Evolutionary conservation across 352 stramenopile genomes (phyloP).

Genomic region (Phytophthora constricta): DNA sequence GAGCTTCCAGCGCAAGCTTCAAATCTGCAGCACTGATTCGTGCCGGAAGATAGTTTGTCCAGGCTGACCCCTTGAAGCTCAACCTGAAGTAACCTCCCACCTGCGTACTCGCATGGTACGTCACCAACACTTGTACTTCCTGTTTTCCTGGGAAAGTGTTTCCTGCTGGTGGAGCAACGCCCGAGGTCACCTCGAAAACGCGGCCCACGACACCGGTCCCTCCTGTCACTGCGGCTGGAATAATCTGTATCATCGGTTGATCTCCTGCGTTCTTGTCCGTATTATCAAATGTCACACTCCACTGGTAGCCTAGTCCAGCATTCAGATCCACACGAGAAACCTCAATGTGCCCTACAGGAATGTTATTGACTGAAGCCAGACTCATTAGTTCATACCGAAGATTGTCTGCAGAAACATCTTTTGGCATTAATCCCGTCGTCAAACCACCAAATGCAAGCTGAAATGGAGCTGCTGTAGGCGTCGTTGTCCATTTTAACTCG

Average conservation of each 20-base stretch:
- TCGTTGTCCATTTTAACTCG: slow-evolving; percentile 80
- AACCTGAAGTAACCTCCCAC: slow-evolving; percentile 76
- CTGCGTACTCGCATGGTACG: slow-evolving; percentile 43
- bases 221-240: slow-evolving; percentile 27
- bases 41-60: slow-evolving; percentile 69
- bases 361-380: slow-evolving; percentile 48
- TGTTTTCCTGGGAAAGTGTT: slow-evolving; percentile 57
- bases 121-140: slow-evolving; percentile 80
- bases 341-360: slow-evolving; percentile 45
- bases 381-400: slow-evolving; percentile 90
- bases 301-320: slow-evolving; percentile 66
- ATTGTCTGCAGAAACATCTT: slow-evolving; percentile 81
- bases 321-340: slow-evolving; percentile 61
- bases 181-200: slow-evolving; percentile 58
- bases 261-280: slow-evolving; percentile 37
- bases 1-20: slow-evolving; percentile 63
- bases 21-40: slow-evolving; percentile 45
- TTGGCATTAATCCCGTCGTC: slow-evolving; percentile 70
- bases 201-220: slow-evolving; percentile 35
- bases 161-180: slow-evolving; percentile 42
- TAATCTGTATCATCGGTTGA: slow-evolving; percentile 65
- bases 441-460: slow-evolving; percentile 82
- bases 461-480: slow-evolving; percentile 58
- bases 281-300: slow-evolving; percentile 68
- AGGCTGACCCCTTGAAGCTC: slow-evolving; percentile 77